A percentile compares a stretch with the other conserved stretches of the same genome.
Evolutionary conservation across 2,329 filamentous ascomycete species (phyloP).

Genomic region (Pseudogymnoascus sp.): DNA sequence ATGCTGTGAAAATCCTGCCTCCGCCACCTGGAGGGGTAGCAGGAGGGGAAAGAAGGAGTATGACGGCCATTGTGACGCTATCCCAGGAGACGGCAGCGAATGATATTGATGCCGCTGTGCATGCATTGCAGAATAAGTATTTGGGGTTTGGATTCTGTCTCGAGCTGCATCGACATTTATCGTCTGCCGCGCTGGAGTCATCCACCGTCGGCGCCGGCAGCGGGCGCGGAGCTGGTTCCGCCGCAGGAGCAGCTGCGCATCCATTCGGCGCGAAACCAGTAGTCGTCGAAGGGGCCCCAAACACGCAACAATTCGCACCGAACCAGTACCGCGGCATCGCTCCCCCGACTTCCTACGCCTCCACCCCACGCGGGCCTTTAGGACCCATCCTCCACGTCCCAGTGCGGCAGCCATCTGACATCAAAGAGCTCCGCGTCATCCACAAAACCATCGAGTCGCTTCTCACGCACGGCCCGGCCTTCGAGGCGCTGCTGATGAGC

Average conservation of each 20-base stretch:
- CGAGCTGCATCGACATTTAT: constrained; percentile 73
- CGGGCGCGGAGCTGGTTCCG: constrained; percentile 24
- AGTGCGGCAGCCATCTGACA: constrained; percentile 68
- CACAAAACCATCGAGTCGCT: constrained; percentile 82
- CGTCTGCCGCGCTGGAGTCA: constrained; percentile 61
- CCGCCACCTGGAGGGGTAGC: constrained; percentile 42
- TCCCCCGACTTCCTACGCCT: constrained; percentile 66
- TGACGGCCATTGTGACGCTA: constrained; percentile 73
- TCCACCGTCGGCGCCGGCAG: constrained; percentile 26
- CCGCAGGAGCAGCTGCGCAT: constrained; percentile 44
- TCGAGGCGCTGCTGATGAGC: constrained; percentile 88
- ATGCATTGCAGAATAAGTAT: constrained; percentile 73
- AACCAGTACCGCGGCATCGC: constrained; percentile 61
- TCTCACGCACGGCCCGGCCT: constrained; percentile 73
- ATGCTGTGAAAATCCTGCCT: constrained; percentile 66
- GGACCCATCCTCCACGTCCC: constrained; percentile 57
- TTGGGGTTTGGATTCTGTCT: constrained; percentile 80
- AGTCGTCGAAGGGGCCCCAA: constrained; percentile 37
- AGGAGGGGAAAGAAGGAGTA: constrained; percentile 57
- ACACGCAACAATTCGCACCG: constrained; percentile 34
- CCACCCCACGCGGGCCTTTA: constrained; percentile 27
- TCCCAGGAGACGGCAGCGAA: constrained; percentile 73
- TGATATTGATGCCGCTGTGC: constrained; percentile 77
- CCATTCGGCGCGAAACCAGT: constrained; percentile 74
- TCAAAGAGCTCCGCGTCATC: constrained; percentile 74